These are phyloP conservation scores for Metschnikowia similis DNA, from an alignment of 805 yeast genomes.

Conservation along the genomic window DNA sequence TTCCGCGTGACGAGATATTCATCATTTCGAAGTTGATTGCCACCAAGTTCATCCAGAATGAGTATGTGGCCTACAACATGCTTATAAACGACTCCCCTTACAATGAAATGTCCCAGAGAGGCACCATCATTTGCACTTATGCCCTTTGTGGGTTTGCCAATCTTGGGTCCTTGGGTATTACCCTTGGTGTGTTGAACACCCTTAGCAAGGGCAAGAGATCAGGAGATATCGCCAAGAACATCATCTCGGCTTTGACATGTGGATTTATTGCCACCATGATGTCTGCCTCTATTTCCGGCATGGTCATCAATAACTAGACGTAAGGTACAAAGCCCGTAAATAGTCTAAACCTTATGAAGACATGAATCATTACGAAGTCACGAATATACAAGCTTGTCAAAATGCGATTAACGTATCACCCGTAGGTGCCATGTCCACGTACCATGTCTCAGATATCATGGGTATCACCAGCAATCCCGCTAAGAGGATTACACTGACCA, in stretches of 20 bases:
- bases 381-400: neutral
- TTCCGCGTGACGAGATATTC: conserved; percentile 41
- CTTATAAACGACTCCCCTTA: conserved; percentile 40
- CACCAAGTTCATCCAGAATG: conserved; percentile 57
- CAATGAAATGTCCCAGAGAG: conserved; percentile 45
- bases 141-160: conserved; percentile 63
- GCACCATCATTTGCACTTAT: conserved; percentile 54
- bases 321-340: neutral
- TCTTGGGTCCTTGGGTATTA: conserved; percentile 58
- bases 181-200: conserved; percentile 55
- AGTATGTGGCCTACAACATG: conserved; percentile 51
- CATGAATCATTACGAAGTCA: neutral
- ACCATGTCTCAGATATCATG: neutral
- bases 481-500: too few species aligned
- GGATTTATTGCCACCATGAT: conserved; percentile 53
- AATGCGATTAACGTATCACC: too few species aligned
- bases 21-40: conserved; percentile 50
- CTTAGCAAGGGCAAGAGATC: conserved; percentile 48
- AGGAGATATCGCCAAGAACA: conserved; percentile 43
- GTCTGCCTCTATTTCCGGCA: conserved; percentile 59
- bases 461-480: neutral
- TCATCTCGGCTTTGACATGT: conserved; percentile 46
- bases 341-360: neutral
- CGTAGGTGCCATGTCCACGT: too few species aligned
- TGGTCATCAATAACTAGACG: conserved; percentile 51